phyloP scores from a whole-genome alignment of 78 protist species.

The Planoprotostelium fungivorum region DNA sequence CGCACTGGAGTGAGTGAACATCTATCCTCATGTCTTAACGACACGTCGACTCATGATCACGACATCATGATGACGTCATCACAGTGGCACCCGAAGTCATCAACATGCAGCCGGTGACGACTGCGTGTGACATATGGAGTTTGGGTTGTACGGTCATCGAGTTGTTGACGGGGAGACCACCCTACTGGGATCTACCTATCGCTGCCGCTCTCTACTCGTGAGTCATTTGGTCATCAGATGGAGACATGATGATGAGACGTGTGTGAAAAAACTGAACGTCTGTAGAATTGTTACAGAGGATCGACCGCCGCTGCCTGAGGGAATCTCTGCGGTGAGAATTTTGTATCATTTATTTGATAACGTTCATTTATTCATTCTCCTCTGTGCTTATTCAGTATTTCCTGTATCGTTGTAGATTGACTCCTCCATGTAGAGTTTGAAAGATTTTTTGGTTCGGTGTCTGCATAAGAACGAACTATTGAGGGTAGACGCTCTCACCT shows the following conservation, averaged over 20 bases:
- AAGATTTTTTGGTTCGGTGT: not conserved
- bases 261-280: slow-evolving; percentile 45
- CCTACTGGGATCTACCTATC: slow-evolving; percentile 90
- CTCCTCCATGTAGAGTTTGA: not conserved
- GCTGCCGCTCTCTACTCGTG: slow-evolving; percentile 94
- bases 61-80: no score
- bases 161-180: slow-evolving; percentile 73
- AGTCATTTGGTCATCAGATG: no score
- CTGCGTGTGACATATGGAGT: slow-evolving; percentile 75
- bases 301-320: slow-evolving; percentile 27
- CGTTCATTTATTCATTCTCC: no score
- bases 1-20: slow-evolving; percentile 87
- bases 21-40: not conserved
- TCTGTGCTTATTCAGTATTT: no score
- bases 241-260: no score
- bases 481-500: not conserved
- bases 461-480: not conserved
- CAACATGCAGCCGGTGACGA: slow-evolving; percentile 57
- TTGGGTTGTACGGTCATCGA: slow-evolving; percentile 77
- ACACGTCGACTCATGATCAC: not conserved
- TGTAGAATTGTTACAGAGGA: slow-evolving; percentile 27
- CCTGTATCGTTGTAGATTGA: no score
- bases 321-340: not conserved
- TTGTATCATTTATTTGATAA: no score
- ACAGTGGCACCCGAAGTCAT: slow-evolving; percentile 98